Evolutionary conservation across 805 yeast genomes (phyloP).

Genomic region (Kazachstania psychrophila): DNA sequence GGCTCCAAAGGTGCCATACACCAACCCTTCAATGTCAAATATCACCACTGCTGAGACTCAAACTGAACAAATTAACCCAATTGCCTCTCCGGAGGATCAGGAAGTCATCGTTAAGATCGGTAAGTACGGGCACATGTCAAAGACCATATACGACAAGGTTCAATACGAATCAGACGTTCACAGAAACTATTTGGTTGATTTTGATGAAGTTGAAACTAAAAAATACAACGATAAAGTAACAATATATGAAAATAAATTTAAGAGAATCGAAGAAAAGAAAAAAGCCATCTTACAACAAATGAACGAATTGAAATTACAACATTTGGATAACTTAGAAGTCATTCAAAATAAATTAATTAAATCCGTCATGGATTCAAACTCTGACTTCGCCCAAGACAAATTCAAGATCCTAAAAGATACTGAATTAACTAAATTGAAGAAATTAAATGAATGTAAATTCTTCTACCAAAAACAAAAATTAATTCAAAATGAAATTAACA

Average conservation of each 20-base stretch:
- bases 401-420: slow-evolving; percentile 21
- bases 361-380: slow-evolving; percentile 17
- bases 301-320: slow-evolving; percentile 16
- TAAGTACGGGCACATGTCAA: slow-evolving; percentile 21
- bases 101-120: slow-evolving; percentile 22
- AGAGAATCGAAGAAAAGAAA: slow-evolving; percentile 16
- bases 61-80: slow-evolving; percentile 8
- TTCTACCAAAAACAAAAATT: slow-evolving; percentile 15
- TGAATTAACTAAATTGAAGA: slow-evolving; percentile 19
- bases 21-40: slow-evolving; percentile 1
- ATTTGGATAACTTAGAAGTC: slow-evolving; percentile 19
- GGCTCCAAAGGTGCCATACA: slow-evolving; percentile 11
- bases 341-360: slow-evolving; percentile 18
- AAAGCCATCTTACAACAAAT: slow-evolving; percentile 15
- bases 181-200: slow-evolving; percentile 13
- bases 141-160: slow-evolving; percentile 24
- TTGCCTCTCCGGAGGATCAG: slow-evolving; percentile 26
- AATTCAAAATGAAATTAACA: slow-evolving; percentile 23
- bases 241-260: slow-evolving; percentile 16
- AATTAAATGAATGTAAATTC: slow-evolving; percentile 19
- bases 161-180: slow-evolving; percentile 18
- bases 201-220: slow-evolving; percentile 8
- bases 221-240: slow-evolving; percentile 15
- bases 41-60: neutral
- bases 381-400: slow-evolving; percentile 15